phyloP scores from a whole-genome alignment of 441 rosid species.

The Populus hybrid region DNA sequence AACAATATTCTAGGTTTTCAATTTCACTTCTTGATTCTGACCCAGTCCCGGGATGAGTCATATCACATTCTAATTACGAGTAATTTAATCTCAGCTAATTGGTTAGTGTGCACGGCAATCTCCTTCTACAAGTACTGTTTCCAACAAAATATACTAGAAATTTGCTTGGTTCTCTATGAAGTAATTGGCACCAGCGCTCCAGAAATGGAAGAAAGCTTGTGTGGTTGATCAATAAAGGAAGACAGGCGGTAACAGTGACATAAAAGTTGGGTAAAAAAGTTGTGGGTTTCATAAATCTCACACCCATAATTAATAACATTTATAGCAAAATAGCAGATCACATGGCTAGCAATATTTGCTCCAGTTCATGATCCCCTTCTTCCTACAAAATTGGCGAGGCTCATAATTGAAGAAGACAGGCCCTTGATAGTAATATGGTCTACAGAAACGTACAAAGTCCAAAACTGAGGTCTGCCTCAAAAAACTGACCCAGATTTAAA shows the following conservation, averaged over 20 bases:
- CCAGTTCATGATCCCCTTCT: not conserved
- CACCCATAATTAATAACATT: not conserved
- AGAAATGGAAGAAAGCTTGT: not conserved
- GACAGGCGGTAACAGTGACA: not conserved
- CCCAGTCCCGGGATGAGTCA: too few relatives aligned
- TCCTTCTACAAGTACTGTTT: not conserved
- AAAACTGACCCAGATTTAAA: not conserved
- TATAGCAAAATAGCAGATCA: not conserved
- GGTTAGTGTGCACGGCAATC: not conserved
- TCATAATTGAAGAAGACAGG: not conserved
- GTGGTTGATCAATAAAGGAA: not conserved
- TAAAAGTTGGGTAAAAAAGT: not conserved
- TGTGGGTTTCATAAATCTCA: not conserved
- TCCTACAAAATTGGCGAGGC: too few relatives aligned
- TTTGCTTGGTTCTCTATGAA: not conserved
- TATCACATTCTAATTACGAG: too few relatives aligned
- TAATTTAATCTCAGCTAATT: too few relatives aligned
- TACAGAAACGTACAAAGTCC: not conserved
- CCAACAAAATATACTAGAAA: not conserved
- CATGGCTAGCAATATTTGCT: not conserved
- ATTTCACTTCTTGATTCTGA: too few relatives aligned
- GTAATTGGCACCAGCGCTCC: not conserved
- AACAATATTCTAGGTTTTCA: too few relatives aligned
- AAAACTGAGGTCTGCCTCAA: constrained; percentile 8
- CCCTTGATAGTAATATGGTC: not conserved